Conservation (phyloP, 768 basidiomycete genomes). For the Lentinula detonsa region DNA sequence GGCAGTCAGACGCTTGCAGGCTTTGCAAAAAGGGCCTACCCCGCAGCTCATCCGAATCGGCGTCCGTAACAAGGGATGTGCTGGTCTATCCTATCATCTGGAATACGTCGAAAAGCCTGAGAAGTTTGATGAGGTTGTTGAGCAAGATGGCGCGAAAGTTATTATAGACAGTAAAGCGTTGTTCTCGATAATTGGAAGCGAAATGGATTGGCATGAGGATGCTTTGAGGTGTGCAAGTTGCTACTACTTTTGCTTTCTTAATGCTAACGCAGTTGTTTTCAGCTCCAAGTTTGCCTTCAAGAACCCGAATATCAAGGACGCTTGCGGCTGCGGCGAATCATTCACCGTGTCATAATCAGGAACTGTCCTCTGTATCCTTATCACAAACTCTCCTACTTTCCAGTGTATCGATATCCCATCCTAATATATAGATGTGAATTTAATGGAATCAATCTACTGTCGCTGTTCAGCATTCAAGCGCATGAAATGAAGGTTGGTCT, state of each 20-base stretch:
- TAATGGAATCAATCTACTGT: not conserved
- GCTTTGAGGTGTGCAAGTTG: slow-evolving; percentile 59
- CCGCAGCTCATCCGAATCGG: slow-evolving; percentile 93
- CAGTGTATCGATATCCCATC: slow-evolving; percentile 7
- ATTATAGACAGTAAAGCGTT: slow-evolving; percentile 95
- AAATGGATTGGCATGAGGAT: slow-evolving; percentile 99
- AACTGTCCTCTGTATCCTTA: not conserved
- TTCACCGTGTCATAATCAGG: slow-evolving; percentile 57
- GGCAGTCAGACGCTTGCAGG: slow-evolving; percentile 67
- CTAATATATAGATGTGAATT: not conserved
- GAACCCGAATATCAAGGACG: slow-evolving; percentile 93
- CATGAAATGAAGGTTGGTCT: not conserved
- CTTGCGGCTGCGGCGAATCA: slow-evolving; percentile 93
- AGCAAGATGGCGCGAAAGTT: slow-evolving; percentile 91
- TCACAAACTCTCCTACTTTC: not conserved
- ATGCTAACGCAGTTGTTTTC: slow-evolving; percentile 6
- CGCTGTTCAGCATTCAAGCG: not conserved
- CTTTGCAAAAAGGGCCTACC: slow-evolving; percentile 73
- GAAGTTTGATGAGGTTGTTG: slow-evolving; percentile 93
- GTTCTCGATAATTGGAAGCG: slow-evolving; percentile 96
- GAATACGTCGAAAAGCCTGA: slow-evolving; percentile 91
- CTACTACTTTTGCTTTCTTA: slow-evolving; percentile 1
- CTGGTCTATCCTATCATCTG: slow-evolving; percentile 80
- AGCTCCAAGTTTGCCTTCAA: slow-evolving; percentile 80
- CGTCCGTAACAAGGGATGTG: slow-evolving; percentile 96